Percentiles rank a stretch among this genome's conserved stretches.
These are phyloP conservation scores for Stylonectria norvegica DNA, from an alignment of 2,329 filamentous ascomycete species.

Conservation along the genomic window DNA sequence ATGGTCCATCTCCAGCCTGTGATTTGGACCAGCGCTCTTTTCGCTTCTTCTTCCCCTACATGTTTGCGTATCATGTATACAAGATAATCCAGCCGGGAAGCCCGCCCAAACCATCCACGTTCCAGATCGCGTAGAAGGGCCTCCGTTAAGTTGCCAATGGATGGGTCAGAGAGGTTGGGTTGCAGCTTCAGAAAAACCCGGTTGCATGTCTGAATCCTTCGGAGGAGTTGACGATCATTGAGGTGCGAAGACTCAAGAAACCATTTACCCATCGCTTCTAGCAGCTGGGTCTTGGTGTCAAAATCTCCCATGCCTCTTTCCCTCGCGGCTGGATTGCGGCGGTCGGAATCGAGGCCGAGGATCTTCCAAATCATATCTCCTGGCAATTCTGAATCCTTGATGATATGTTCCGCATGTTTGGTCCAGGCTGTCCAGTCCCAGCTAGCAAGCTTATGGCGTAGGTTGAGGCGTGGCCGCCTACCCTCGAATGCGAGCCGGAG, in stretches of 20 bases:
- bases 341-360: slow-evolving; percentile 16
- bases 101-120: slow-evolving; percentile 31
- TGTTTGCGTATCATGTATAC: slow-evolving; percentile 20
- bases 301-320: slow-evolving; percentile 3
- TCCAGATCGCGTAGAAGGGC: slow-evolving; percentile 34
- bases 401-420: slow-evolving; percentile 30
- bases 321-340: neutral
- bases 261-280: slow-evolving; percentile 30
- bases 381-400: slow-evolving; percentile 29
- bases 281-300: slow-evolving; percentile 20
- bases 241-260: slow-evolving; percentile 29
- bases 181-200: slow-evolving; percentile 22
- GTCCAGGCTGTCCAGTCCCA: slow-evolving; percentile 36
- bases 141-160: slow-evolving; percentile 26
- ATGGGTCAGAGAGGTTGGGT: slow-evolving; percentile 21
- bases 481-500: slow-evolving; percentile 20
- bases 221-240: slow-evolving; percentile 29
- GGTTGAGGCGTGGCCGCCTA: neutral
- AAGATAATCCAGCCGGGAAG: slow-evolving; percentile 30
- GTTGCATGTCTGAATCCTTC: slow-evolving; percentile 29
- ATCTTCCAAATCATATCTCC: slow-evolving; percentile 27
- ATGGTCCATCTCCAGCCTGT: slow-evolving; percentile 24
- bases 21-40: slow-evolving; percentile 10
- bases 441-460: neutral
- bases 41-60: slow-evolving; percentile 18